These are phyloP conservation scores for Hanseniaspora uvarum DNA, from an alignment of 1,139 yeast species.

Conservation along the genomic window DNA sequence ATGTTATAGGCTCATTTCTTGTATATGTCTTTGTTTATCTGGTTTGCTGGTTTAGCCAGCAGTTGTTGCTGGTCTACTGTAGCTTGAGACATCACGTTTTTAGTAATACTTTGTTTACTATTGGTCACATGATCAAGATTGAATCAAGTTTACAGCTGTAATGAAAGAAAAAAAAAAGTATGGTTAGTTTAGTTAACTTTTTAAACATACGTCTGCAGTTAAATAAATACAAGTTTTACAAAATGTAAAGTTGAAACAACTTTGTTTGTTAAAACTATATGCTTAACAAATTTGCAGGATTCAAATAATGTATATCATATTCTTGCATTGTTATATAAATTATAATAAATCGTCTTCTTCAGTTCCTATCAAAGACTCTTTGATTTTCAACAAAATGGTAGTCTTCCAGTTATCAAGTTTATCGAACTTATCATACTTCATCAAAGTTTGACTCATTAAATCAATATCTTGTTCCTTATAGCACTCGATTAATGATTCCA, in stretches of 20 bases:
- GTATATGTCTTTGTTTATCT: too few relatives aligned
- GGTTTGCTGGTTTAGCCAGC: too few relatives aligned
- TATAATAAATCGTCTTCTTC: slow-evolving; percentile 46
- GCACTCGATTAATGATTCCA: slow-evolving; percentile 56
- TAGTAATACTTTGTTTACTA: too few relatives aligned
- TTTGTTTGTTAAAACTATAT: not conserved
- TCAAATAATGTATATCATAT: not conserved
- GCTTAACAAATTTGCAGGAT: too few relatives aligned
- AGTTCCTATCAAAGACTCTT: slow-evolving; percentile 59
- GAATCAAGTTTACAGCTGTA: not conserved
- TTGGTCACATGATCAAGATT: not conserved
- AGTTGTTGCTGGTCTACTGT: too few relatives aligned
- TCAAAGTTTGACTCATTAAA: slow-evolving; percentile 61
- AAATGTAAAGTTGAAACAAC: not conserved
- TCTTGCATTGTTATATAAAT: not conserved
- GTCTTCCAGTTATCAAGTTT: slow-evolving; percentile 90
- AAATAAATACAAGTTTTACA: too few relatives aligned
- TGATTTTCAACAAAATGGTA: slow-evolving; percentile 70
- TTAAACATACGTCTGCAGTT: too few relatives aligned
- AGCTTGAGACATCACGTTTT: too few relatives aligned
- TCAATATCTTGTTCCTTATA: slow-evolving; percentile 75
- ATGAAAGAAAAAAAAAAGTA: not conserved
- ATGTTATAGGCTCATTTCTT: too few relatives aligned
- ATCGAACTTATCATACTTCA: slow-evolving; percentile 76
- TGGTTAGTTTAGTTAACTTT: too few relatives aligned